Evolutionary conservation across 371 early-diverging fungal species (phyloP).

Genomic region (Dentiscutata heterogama): DNA sequence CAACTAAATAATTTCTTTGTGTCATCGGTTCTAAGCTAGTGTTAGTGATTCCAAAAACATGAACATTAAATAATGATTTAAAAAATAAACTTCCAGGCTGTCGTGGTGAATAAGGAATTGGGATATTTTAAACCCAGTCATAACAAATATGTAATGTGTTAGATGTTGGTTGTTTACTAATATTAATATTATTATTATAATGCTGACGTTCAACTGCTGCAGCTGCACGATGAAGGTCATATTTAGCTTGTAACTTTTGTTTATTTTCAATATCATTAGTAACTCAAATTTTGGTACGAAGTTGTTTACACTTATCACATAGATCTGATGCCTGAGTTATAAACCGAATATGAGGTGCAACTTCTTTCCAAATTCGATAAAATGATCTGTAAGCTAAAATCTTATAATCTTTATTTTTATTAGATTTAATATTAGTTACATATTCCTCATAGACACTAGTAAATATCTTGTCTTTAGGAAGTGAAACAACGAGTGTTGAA

Average conservation of each 20-base stretch:
- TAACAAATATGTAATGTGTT: background rate
- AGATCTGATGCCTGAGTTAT: background rate
- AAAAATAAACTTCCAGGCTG: background rate
- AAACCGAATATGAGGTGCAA: constrained; percentile 1
- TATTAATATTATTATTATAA: background rate
- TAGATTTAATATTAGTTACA: background rate
- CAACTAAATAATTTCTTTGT: background rate
- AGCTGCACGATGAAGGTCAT: background rate
- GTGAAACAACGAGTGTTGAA: background rate
- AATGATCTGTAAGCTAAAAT: background rate
- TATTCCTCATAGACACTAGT: background rate
- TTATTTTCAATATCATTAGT: background rate
- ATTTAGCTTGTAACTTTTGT: background rate
- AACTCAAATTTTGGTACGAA: background rate
- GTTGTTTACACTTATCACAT: background rate
- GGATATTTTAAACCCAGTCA: background rate
- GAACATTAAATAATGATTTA: background rate
- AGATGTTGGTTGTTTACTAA: background rate
- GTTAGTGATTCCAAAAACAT: background rate
- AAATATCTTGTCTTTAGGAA: background rate
- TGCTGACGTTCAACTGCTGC: constrained; percentile 2
- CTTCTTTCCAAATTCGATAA: background rate
- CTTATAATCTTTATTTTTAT: background rate
- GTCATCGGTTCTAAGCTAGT: background rate
- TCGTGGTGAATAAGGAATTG: background rate